Base-by-base conservation (phyloP, 1,139 yeast genomes). In the Yamadazyma sp. region DNA sequence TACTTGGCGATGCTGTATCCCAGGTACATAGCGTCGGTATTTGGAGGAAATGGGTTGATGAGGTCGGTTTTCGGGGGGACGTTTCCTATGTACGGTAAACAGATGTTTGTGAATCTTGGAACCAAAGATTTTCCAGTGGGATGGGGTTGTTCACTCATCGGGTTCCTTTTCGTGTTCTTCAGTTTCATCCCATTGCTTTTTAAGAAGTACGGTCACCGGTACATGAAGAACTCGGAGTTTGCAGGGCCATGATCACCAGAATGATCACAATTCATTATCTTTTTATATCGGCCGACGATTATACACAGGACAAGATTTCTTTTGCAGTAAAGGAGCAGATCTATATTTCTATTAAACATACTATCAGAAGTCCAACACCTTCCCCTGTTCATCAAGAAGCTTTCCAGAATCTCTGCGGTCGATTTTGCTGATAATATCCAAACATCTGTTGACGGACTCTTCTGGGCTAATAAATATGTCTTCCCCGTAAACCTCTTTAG, bases 1-100 rank as follows among this genome's bases (percentile, higher is more conserved):
- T 85, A 84, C 51, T 65, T 83, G 32, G 80, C 80, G 6, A 83
- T 80, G 56, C 76, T 83, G 0, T 84, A 80, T 54, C 66, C 76
- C 31, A 39, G 50, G 18, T 61, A 51, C 43, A 35, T 61, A 38
- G 67, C 67, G 3, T 59, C 65, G 3, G 65, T 59, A 8, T 61
- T 61, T 46, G 66, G 67, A 1, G 54, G 61, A 3, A 62, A 61
- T 42, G 57, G 51, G 21, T 52, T 62, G 33, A 51, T 59, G 38
- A 51, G 67, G 43, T 50, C 59, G 7, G 43, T 48, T 3, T 47
- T 57, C 46, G 66, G 65, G 13, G 62, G 64, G 12, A 52, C 53
- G 11, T 61, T 61, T 50, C 68, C 67, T 9, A 47, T 63, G 16
- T 60, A 61, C 40, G 66, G 61, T 4, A 43, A 47, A 14, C 76